phyloP scores from a whole-genome alignment of 768 basidiomycete species.

The Lenzites betulinus region DNA sequence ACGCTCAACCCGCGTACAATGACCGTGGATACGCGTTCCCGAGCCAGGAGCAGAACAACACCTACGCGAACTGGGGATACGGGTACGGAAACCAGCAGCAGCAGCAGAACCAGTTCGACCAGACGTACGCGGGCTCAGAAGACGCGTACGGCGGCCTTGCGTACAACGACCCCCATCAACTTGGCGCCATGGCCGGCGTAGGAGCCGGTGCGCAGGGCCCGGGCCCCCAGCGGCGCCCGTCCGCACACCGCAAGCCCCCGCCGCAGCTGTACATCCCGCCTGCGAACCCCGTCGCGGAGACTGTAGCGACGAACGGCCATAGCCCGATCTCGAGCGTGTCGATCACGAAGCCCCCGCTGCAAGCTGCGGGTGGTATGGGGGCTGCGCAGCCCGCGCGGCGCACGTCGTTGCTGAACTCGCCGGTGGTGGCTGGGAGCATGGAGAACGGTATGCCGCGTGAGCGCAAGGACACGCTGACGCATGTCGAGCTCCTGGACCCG shows the following conservation, averaged over 20 bases:
- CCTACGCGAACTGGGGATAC: conserved; percentile 15
- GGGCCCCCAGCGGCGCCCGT: conserved; percentile 9
- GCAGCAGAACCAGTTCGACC: conserved; percentile 7
- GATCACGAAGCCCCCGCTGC: not conserved
- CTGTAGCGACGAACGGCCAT: not conserved
- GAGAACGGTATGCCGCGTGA: not conserved
- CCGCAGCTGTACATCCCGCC: conserved; percentile 21
- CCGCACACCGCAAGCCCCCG: conserved; percentile 25
- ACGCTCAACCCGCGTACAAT: conserved; percentile 11
- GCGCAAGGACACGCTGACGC: conserved; percentile 12
- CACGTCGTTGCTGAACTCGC: conserved; percentile 26
- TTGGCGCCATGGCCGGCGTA: conserved; percentile 16
- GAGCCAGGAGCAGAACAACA: conserved; percentile 4
- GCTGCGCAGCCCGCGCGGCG: conserved; percentile 20
- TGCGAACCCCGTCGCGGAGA: conserved; percentile 17
- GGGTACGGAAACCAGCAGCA: conserved; percentile 6
- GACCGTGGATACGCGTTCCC: conserved; percentile 11
- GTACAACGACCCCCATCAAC: not conserved
- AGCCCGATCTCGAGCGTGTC: conserved; percentile 3
- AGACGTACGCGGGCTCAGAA: conserved; percentile 6
- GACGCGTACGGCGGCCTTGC: conserved; percentile 18
- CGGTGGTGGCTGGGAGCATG: conserved; percentile 2
- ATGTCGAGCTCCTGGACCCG: conserved; percentile 23
- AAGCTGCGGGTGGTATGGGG: not conserved
- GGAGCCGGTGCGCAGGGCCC: conserved; percentile 15